Evolutionary conservation across 345 rosid species (phyloP), one percentile per base, ranked within the genome.

Genomic region (Cochlearia excelsa): DNA sequence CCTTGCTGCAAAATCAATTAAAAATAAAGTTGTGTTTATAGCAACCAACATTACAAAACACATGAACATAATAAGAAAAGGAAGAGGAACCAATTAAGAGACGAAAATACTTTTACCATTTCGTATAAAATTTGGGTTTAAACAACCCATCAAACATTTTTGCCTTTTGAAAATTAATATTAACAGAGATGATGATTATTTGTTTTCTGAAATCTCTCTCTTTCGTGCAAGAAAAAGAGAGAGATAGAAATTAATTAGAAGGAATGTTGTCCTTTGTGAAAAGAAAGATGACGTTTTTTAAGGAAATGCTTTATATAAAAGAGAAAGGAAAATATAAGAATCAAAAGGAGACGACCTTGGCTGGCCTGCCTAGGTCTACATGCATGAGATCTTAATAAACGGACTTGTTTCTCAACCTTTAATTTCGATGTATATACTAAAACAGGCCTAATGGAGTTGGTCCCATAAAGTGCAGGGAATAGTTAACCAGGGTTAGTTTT

Each of bases 1-100:
- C 51, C 73, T 90, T 85, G 78, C 99, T 93, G 55, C 42, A 4
- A 29, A 4, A 45, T 56, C 9, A 4, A 45, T 56, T 9, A 6
- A 35, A 51, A 29, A 33, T 33, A 5, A 33, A 2, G 3, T 5
- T 33, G 1, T 10, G 28, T 5, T 6, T 30, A 41, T 3, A 11
- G 33, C 30, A 35, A 39, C 48, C 27, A 74, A 34, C 3, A 43
- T 16, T 16, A 26, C 33, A 9, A 44, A 39, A 33, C 29, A 40
- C 54, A 57, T 9, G 3, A 44, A 28, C 6, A 16, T 8, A 34
- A 3, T 34, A 33, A 57, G 1, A 26, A 39, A 38, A 7, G 10
- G 11, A 9, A 46, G 30, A 0, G n/a, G 10, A 47, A 46, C 37
- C 30, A 37, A 26, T 26, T 8, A 30, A 70, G 3, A 11, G 43